Evolutionary conservation across 768 basidiomycete species (phyloP).

Genomic region (Tulasnella sp.): DNA sequence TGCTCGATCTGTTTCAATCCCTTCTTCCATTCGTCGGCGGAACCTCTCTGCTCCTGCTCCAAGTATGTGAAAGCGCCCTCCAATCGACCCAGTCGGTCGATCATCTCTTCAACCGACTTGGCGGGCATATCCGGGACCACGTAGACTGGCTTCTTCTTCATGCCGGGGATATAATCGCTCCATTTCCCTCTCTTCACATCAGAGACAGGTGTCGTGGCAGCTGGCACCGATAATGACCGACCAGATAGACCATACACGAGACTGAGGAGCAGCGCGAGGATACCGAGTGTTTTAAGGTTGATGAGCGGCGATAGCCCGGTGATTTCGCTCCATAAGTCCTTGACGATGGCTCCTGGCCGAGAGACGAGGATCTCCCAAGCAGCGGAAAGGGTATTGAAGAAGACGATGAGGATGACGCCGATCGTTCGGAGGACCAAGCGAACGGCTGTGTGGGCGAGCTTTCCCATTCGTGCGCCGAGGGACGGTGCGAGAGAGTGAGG

Average conservation of each 20-base stretch:
- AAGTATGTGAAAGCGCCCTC: constrained; percentile 54
- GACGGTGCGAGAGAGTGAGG: constrained; percentile 28
- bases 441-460: constrained; percentile 31
- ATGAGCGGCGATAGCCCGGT: constrained; percentile 16
- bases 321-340: neutral
- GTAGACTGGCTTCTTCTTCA: constrained; percentile 30
- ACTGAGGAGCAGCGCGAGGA: neutral
- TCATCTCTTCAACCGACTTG: constrained; percentile 54
- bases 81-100: constrained; percentile 47
- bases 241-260: neutral
- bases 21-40: constrained; percentile 36
- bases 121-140: constrained; percentile 47
- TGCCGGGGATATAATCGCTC: constrained; percentile 4
- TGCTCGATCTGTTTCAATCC: constrained; percentile 26
- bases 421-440: constrained; percentile 24
- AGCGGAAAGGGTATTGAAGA: neutral
- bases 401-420: constrained; percentile 1
- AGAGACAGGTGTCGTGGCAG: neutral
- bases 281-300: neutral
- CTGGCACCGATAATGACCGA: neutral
- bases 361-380: constrained; percentile 13
- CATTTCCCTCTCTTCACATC: neutral
- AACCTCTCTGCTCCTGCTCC: constrained; percentile 24
- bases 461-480: constrained; percentile 37
- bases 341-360: constrained; percentile 6